Conservation (phyloP, 2,329 filamentous ascomycete species). For the Exophiala viscosa region DNA sequence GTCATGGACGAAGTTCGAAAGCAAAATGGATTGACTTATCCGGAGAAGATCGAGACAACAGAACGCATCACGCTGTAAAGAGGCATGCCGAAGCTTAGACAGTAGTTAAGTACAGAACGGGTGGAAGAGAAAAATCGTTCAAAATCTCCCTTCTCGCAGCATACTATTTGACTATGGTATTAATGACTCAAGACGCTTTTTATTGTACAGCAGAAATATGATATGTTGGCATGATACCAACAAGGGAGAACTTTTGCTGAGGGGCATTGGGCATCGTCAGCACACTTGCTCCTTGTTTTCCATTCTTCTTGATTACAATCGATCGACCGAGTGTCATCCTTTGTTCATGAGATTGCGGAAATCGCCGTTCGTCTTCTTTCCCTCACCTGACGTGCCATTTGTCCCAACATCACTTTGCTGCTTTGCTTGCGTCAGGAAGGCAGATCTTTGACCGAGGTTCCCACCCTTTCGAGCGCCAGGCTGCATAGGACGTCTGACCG, state of each 20-base stretch:
- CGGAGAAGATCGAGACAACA: conserved; percentile 62
- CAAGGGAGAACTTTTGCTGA: no score
- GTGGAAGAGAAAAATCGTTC: no score
- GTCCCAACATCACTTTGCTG: conserved; percentile 18
- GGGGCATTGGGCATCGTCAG: no score
- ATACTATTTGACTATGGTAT: no score
- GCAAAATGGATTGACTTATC: conserved; percentile 61
- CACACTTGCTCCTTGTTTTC: no score
- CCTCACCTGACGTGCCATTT: neutral
- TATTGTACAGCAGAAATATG: no score
- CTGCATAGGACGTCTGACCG: conserved; percentile 46
- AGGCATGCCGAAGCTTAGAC: neutral
- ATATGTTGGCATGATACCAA: no score
- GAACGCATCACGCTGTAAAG: conserved; percentile 29
- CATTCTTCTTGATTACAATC: neutral
- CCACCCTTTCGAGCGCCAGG: conserved; percentile 33
- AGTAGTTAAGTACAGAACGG: neutral
- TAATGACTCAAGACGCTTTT: no score
- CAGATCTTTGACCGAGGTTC: conserved; percentile 20
- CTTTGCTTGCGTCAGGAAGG: conserved; percentile 1
- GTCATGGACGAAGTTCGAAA: conserved; percentile 66
- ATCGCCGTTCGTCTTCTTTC: conserved; percentile 54
- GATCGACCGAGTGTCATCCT: neutral
- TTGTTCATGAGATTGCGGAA: conserved; percentile 42
- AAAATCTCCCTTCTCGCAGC: no score